Evolutionary conservation across 1,284 basidiomycete genomes (phyloP).

Genomic region (Microbotryomycetes sp.): DNA sequence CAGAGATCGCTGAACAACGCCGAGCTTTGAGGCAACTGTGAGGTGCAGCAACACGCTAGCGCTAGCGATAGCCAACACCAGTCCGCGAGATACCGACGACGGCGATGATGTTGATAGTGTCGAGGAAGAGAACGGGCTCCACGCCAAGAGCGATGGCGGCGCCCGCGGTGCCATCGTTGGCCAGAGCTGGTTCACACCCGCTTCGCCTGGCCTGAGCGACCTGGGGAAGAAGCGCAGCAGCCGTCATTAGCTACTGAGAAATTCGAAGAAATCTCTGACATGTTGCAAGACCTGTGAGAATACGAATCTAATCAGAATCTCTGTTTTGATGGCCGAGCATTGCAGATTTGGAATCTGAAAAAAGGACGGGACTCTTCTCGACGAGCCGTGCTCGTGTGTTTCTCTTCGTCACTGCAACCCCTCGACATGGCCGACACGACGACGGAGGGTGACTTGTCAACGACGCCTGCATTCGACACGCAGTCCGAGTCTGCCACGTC

Average conservation of each 20-base stretch:
- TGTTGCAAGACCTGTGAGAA: too few species aligned
- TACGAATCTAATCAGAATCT: too few species aligned
- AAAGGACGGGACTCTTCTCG: neutral
- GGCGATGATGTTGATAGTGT: neutral
- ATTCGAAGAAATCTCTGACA: too few species aligned
- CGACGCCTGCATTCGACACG: neutral
- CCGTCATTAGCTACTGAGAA: too few species aligned
- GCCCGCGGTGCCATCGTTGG: too few species aligned
- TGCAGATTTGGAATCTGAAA: too few species aligned
- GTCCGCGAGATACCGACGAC: neutral
- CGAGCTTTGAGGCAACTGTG: slow-evolving; percentile 2
- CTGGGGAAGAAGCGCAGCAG: too few species aligned
- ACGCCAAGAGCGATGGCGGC: neutral
- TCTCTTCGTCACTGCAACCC: too few species aligned
- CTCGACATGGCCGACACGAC: neutral
- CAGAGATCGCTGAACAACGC: neutral
- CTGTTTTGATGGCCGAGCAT: too few species aligned
- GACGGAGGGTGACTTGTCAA: neutral
- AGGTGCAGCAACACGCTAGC: slow-evolving; percentile 8
- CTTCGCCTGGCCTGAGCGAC: too few species aligned
- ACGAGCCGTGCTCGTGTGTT: neutral
- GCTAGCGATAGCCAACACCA: neutral
- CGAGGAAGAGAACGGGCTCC: too few species aligned
- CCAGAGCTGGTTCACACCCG: too few species aligned
- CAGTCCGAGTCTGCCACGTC: neutral